Evolutionary conservation across 2,329 filamentous ascomycete species (phyloP).

Genomic region (Fusarium sp.): DNA sequence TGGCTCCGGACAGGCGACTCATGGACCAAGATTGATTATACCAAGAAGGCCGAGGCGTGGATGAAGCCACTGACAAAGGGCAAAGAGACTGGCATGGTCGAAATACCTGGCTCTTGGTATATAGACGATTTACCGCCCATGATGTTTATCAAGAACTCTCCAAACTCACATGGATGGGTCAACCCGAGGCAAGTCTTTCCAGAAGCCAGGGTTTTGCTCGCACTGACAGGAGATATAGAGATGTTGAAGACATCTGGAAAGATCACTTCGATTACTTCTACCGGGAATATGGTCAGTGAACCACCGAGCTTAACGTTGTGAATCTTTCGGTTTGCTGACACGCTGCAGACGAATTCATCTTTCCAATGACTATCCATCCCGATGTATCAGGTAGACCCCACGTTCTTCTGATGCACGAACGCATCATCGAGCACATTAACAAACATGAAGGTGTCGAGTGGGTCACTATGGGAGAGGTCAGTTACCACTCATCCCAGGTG

Average conservation of each 20-base stretch:
- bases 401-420: conserved; percentile 76
- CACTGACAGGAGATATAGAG: neutral
- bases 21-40: conserved; percentile 75
- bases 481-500: neutral
- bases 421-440: conserved; percentile 73
- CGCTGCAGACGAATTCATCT: neutral
- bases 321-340: neutral
- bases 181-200: neutral
- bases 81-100: conserved; percentile 68
- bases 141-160: conserved; percentile 64
- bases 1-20: conserved; percentile 71
- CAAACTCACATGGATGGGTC: conserved; percentile 2
- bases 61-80: conserved; percentile 66
- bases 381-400: conserved; percentile 78
- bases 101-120: conserved; percentile 70
- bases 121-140: conserved; percentile 73
- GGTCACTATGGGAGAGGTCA: conserved; percentile 71
- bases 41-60: conserved; percentile 42
- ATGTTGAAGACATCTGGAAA: conserved; percentile 2
- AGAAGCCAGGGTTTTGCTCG: accelerated
- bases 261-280: conserved; percentile 1
- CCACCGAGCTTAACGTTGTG: accelerated
- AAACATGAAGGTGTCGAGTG: conserved; percentile 68
- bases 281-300: neutral
- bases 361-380: conserved; percentile 80